Percentiles rank a stretch among this genome's conserved stretches.
Conservation (phyloP, 371 early-diverging fungal genomes). For the Mucor saturninus region DNA sequence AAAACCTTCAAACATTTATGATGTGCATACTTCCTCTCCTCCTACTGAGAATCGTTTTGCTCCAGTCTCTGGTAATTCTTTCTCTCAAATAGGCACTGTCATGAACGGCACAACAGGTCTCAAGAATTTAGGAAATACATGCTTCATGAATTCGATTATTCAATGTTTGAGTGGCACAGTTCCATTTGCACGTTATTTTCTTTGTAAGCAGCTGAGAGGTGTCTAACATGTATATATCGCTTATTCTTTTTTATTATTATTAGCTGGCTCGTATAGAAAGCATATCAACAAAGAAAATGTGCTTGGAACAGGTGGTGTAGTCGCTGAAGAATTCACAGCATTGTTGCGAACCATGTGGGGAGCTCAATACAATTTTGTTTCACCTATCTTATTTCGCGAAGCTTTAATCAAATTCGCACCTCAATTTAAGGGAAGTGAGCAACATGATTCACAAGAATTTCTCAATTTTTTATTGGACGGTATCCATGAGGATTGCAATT, state of each 20-base stretch:
- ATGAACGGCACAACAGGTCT: constrained; percentile 79
- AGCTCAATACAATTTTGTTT: constrained; percentile 59
- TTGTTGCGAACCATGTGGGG: constrained; percentile 77
- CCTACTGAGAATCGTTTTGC: constrained; percentile 9
- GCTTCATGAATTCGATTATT: constrained; percentile 95
- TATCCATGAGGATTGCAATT: constrained; percentile 78
- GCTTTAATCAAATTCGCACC: constrained; percentile 69
- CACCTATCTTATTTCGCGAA: constrained; percentile 50
- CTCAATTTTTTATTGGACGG: constrained; percentile 73
- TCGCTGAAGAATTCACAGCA: constrained; percentile 73
- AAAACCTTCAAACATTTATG: background rate
- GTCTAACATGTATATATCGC: no score
- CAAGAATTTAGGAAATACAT: constrained; percentile 96
- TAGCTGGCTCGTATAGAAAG: constrained; percentile 64
- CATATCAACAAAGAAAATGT: constrained; percentile 80
- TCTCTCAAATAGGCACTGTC: constrained; percentile 52
- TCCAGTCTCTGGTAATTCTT: constrained; percentile 33
- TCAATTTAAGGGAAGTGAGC: constrained; percentile 68
- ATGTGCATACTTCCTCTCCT: constrained; percentile 15
- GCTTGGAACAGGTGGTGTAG: constrained; percentile 79
- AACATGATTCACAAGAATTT: constrained; percentile 87
- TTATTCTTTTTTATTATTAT: constrained; percentile 33
- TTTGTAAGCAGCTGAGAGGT: constrained; percentile 24
- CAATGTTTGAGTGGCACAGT: constrained; percentile 91
- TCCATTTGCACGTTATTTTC: constrained; percentile 85